Base-by-base conservation (phyloP, 331 rosid genomes). In the Rosa hybrid region DNA sequence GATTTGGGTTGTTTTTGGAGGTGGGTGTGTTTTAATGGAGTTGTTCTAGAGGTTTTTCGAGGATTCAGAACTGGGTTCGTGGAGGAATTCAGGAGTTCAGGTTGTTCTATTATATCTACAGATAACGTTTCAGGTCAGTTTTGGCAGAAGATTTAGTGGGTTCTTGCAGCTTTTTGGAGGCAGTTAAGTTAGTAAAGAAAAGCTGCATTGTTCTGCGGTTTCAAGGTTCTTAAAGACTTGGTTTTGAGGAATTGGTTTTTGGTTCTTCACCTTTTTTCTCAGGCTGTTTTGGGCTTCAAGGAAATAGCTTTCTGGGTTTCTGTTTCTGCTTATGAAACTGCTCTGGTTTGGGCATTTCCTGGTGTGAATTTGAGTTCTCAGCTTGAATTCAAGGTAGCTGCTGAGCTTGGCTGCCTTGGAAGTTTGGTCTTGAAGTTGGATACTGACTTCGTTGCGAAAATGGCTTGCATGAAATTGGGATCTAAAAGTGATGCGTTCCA, bases 381-480 rank as follows among this genome's bases (percentile, higher is more conserved):
- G 79, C 77, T 51, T 84, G 48, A 48, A 49, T 30, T 64, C 23
- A 80, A 74, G 81, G 45, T 14, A 82, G 83, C 44, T 83, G 78
- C 20, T 63, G 16, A 10, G 44, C 64, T 78, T 27, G 21, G 83
- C 70, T 80, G 54, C 81, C 57, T 77, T 85, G 50, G 57, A 80
- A 76, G 34, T 48, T 80, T 64, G 76, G 68, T 78, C 63, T 53
- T 72, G 71, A 73, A 78, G 60, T 46, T 49, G 53, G 67, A 20
- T 77, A 10, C 39, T 39, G 78, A 63, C 84, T 65, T 81, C 56
- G 76, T 84, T 64, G 76, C 80, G 81, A 23, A 77, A 85, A 96
- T 96, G 99, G 97, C 97, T 85, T 92, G 95, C 76, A 50, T 96
- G 87, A 96, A 96, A 85, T 82, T 96, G 92, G 98, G 99, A 81